These are phyloP conservation scores for Lophiotrema nucula DNA, from an alignment of 495 filamentous ascomycete genomes.

Conservation along the genomic window DNA sequence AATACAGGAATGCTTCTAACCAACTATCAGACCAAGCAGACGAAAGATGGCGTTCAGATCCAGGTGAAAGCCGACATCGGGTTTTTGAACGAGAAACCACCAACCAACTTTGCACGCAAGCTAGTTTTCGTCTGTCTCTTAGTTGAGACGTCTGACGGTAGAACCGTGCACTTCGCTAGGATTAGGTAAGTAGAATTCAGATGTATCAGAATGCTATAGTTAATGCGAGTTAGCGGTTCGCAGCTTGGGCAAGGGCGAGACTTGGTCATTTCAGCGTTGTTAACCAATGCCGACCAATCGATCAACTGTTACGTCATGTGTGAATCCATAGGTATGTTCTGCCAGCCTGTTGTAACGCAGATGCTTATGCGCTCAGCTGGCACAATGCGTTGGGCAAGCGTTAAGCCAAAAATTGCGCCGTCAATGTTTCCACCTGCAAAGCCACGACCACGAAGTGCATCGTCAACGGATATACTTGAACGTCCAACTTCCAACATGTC, in stretches of 20 bases:
- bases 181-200: constrained; percentile 45
- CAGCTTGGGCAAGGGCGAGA: constrained; percentile 65
- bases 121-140: constrained; percentile 70
- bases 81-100: constrained; percentile 67
- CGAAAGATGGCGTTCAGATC: constrained; percentile 51
- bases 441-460: constrained; percentile 20
- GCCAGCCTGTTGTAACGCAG: not conserved
- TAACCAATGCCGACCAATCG: constrained; percentile 56
- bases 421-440: constrained; percentile 51
- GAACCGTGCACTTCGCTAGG: constrained; percentile 73
- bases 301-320: constrained; percentile 78
- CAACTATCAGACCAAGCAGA: constrained; percentile 38
- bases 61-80: constrained; percentile 67
- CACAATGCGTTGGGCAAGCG: constrained; percentile 60
- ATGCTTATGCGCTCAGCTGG: constrained; percentile 57
- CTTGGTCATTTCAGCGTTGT: constrained; percentile 57
- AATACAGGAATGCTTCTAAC: not conserved
- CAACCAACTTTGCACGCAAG: constrained; percentile 59
- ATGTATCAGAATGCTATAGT: not conserved
- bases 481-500: constrained; percentile 23
- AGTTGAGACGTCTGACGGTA: constrained; percentile 72
- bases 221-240: constrained; percentile 53
- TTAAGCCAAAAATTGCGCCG: constrained; percentile 62
- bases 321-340: constrained; percentile 71
- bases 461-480: constrained; percentile 1